These are phyloP conservation scores for Chalciporus chontae DNA, from an alignment of 768 basidiomycete genomes.

Conservation along the genomic window DNA sequence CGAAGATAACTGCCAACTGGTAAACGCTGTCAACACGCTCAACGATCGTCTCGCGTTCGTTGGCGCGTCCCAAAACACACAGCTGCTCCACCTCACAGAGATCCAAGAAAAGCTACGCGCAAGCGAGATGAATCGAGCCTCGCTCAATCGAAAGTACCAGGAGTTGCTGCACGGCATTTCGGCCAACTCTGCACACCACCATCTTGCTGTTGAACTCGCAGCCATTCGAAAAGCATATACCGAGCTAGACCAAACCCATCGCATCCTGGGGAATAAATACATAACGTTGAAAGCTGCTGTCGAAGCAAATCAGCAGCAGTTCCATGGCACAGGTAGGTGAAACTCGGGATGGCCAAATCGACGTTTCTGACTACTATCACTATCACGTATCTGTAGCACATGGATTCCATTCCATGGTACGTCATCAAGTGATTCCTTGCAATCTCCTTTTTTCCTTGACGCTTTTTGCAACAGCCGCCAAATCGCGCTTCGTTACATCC, in stretches of 20 bases:
- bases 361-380: background rate
- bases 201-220: constrained; percentile 18
- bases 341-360: background rate
- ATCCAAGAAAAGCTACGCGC: constrained; percentile 26
- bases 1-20: constrained; percentile 36
- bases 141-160: constrained; percentile 24
- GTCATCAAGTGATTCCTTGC: constrained; percentile 11
- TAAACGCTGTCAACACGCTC: constrained; percentile 27
- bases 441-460: background rate
- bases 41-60: constrained; percentile 27
- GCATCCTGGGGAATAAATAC: constrained; percentile 21
- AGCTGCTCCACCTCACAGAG: constrained; percentile 15
- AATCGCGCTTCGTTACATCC: background rate
- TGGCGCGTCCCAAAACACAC: constrained; percentile 14
- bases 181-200: constrained; percentile 13
- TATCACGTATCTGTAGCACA: background rate
- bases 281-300: constrained; percentile 8
- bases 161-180: constrained; percentile 18
- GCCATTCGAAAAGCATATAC: constrained; percentile 14
- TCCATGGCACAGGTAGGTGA: constrained; percentile 8
- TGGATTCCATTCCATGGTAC: constrained; percentile 2
- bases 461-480: background rate
- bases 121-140: constrained; percentile 17
- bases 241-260: constrained; percentile 21
- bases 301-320: constrained; percentile 9